These are phyloP conservation scores for Xylaria venustula DNA, from an alignment of 495 filamentous ascomycete species.

Conservation along the genomic window DNA sequence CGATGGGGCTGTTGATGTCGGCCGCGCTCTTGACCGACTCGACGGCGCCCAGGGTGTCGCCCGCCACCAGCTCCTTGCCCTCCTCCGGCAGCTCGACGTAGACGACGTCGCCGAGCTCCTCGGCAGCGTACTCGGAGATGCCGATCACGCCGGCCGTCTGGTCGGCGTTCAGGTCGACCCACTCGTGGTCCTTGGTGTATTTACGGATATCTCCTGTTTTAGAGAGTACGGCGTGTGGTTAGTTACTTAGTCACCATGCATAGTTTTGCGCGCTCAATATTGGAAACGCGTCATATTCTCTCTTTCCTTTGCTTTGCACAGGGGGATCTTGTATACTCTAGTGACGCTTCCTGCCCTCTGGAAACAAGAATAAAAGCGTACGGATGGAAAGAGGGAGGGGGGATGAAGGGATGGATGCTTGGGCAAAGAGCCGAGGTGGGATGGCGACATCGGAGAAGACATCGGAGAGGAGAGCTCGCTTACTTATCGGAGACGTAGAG, in stretches of 20 bases:
- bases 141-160: constrained; percentile 72
- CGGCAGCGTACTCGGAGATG: constrained; percentile 86
- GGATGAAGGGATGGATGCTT: background rate
- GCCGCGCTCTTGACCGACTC: constrained; percentile 98
- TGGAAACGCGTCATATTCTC: background rate
- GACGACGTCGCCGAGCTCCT: constrained; percentile 91
- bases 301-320: background rate
- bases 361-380: too few relatives aligned
- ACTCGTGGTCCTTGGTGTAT: constrained; percentile 98
- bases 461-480: constrained; percentile 38
- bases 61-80: constrained; percentile 60
- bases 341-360: too few relatives aligned
- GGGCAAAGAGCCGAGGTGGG: background rate
- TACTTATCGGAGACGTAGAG: constrained; percentile 44
- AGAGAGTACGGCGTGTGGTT: constrained; percentile 7
- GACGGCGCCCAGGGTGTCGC: constrained; percentile 86
- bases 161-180: constrained; percentile 82
- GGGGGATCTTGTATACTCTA: too few relatives aligned
- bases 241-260: too few relatives aligned
- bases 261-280: background rate
- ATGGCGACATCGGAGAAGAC: constrained; percentile 2
- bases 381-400: too few relatives aligned
- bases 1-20: constrained; percentile 87
- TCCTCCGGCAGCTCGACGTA: constrained; percentile 85
- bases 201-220: constrained; percentile 63